Conservation (phyloP, 805 yeast genomes). For the Hanseniaspora hatyaiensis region DNA sequence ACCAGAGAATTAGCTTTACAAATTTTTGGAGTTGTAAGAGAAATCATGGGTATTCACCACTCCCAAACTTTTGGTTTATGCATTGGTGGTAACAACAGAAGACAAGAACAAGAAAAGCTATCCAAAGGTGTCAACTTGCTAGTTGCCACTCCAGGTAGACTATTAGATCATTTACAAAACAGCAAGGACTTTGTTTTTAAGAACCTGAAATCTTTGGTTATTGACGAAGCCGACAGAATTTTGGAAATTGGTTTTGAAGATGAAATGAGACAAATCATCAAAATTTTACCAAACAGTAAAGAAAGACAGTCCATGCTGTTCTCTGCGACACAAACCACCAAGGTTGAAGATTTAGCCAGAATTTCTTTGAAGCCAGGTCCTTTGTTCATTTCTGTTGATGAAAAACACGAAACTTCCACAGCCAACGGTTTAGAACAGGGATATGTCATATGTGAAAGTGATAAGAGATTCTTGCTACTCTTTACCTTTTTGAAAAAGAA, state of each 20-base stretch:
- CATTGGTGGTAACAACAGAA: constrained; percentile 95
- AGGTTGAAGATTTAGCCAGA: constrained; percentile 95
- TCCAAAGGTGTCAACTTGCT: constrained; percentile 85
- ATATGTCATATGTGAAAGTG: constrained; percentile 93
- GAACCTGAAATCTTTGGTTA: constrained; percentile 83
- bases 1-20: constrained; percentile 96
- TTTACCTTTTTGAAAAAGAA: constrained; percentile 91
- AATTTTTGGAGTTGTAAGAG: constrained; percentile 95
- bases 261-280: constrained; percentile 94
- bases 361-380: constrained; percentile 93
- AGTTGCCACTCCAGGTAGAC: constrained; percentile 95
- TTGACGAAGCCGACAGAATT: constrained; percentile 97
- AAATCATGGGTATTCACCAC: constrained; percentile 72
- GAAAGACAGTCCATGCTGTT: constrained; percentile 93
- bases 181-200: constrained; percentile 88
- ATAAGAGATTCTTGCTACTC: constrained; percentile 76
- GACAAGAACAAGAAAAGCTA: constrained; percentile 93
- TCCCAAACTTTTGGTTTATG: constrained; percentile 93
- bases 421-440: constrained; percentile 98
- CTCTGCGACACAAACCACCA: constrained; percentile 98
- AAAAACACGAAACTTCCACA: constrained; percentile 71
- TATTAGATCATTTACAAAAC: constrained; percentile 91
- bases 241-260: constrained; percentile 97
- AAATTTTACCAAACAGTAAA: constrained; percentile 70
- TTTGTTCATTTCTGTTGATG: constrained; percentile 81